Evolutionary conservation across 805 yeast genomes (phyloP).

Genomic region (Kluyveromyces lactis): DNA sequence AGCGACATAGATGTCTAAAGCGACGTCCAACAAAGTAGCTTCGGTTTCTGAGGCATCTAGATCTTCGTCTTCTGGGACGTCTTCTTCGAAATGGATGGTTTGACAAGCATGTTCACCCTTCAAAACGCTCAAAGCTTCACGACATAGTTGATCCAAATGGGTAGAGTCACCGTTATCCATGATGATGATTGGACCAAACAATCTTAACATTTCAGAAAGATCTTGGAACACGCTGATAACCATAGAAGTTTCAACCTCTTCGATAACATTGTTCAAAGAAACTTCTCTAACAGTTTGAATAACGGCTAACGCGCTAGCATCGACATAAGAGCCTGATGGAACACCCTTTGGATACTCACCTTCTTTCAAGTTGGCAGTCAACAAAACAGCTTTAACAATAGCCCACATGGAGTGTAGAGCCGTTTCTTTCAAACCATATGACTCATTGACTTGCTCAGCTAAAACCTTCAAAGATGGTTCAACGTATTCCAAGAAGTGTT

Average conservation of each 20-base stretch:
- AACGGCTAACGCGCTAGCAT: slow-evolving; percentile 47
- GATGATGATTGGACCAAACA: slow-evolving; percentile 62
- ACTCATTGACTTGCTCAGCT: slow-evolving; percentile 67
- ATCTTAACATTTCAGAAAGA: slow-evolving; percentile 56
- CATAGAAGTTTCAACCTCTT: slow-evolving; percentile 79
- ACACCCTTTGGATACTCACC: slow-evolving; percentile 55
- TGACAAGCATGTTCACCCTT: slow-evolving; percentile 83
- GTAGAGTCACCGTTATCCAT: slow-evolving; percentile 52
- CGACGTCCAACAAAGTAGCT: slow-evolving; percentile 72
- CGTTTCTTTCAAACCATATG: slow-evolving; percentile 86
- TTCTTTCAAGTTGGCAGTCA: slow-evolving; percentile 38
- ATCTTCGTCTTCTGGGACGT: slow-evolving; percentile 46
- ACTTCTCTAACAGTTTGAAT: slow-evolving; percentile 59
- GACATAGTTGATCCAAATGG: slow-evolving; percentile 59
- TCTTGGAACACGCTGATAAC: slow-evolving; percentile 72
- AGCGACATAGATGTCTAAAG: slow-evolving; percentile 76
- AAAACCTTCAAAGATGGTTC: slow-evolving; percentile 59
- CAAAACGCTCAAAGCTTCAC: slow-evolving; percentile 61
- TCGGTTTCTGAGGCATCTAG: slow-evolving; percentile 49
- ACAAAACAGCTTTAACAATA: slow-evolving; percentile 61
- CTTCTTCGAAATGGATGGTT: slow-evolving; percentile 62
- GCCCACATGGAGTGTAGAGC: slow-evolving; percentile 80
- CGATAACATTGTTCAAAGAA: slow-evolving; percentile 54
- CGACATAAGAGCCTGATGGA: slow-evolving; percentile 52
- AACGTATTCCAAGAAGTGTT: slow-evolving; percentile 67